These are phyloP conservation scores for Ascoidea tarda DNA, from an alignment of 805 yeast species.

Conservation along the genomic window DNA sequence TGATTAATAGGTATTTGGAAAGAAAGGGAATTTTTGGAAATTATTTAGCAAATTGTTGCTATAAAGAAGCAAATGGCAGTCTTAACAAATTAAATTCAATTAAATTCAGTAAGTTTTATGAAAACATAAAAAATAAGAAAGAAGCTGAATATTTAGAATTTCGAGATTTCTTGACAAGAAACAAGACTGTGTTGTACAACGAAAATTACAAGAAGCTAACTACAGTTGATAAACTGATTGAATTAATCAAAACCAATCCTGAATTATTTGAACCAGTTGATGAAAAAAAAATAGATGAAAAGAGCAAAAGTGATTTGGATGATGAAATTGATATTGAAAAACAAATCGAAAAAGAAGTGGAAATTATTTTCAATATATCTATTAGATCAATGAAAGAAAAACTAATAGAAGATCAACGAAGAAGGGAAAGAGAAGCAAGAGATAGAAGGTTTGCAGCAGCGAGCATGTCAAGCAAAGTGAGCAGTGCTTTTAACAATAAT, in stretches of 20 bases:
- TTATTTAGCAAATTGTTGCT: slow-evolving; percentile 13
- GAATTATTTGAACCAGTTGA: not conserved
- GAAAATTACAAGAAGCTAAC: not conserved
- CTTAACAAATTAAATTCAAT: slow-evolving; percentile 8
- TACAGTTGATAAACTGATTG: not conserved
- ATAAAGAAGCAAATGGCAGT: slow-evolving; percentile 12
- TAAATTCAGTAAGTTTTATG: slow-evolving; percentile 21
- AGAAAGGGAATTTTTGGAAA: slow-evolving; percentile 13
- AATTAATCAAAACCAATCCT: not conserved
- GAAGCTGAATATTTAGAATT: slow-evolving; percentile 22
- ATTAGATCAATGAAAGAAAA: slow-evolving; percentile 12
- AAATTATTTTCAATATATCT: not conserved
- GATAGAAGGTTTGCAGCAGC: slow-evolving; percentile 16
- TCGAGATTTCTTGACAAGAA: slow-evolving; percentile 16
- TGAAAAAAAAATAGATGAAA: slow-evolving; percentile 15
- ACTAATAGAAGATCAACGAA: slow-evolving; percentile 8
- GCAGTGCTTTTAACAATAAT: too few relatives aligned
- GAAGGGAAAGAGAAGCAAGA: slow-evolving; percentile 11
- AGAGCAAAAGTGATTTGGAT: slow-evolving; percentile 16
- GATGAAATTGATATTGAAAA: slow-evolving; percentile 12
- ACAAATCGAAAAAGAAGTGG: slow-evolving; percentile 10
- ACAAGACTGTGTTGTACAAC: slow-evolving; percentile 14
- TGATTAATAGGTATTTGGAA: slow-evolving; percentile 10
- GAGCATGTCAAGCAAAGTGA: not conserved
- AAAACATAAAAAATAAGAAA: slow-evolving; percentile 16